phyloP scores from a whole-genome alignment of 1,284 basidiomycete genomes.

The Ustilago hordei region DNA sequence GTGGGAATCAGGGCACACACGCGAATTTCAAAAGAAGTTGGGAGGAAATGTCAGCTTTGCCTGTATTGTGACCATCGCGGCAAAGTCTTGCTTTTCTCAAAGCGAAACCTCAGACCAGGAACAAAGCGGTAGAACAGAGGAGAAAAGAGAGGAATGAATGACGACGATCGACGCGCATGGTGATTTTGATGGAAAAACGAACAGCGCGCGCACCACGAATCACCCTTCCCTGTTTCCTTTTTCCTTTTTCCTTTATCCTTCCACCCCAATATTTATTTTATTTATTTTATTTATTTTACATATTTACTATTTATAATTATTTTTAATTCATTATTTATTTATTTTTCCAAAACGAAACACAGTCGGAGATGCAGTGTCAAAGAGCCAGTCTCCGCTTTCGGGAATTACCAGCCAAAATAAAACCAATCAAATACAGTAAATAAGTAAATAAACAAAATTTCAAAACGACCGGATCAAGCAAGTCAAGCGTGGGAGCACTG shows the following conservation, averaged over 20 bases:
- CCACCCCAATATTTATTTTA: neutral
- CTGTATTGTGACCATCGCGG: constrained; percentile 6
- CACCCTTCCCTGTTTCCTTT: neutral
- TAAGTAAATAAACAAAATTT: neutral
- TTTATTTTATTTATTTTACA: too few species aligned
- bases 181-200: constrained; percentile 14
- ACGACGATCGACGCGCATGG: constrained; percentile 22
- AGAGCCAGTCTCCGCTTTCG: neutral
- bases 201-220: neutral
- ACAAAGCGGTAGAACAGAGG: neutral
- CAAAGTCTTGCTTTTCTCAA: neutral
- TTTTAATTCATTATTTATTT: too few species aligned
- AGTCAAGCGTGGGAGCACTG: neutral
- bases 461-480: neutral
- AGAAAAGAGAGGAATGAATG: constrained; percentile 29
- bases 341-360: neutral
- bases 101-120: neutral
- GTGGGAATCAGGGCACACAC: constrained; percentile 2
- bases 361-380: neutral
- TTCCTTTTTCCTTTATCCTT: neutral
- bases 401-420: neutral
- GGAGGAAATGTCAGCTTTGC: constrained; percentile 1
- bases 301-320: too few species aligned
- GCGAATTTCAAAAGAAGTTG: neutral
- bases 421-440: neutral